Percentiles rank a stretch among this genome's conserved stretches.
Evolutionary conservation across 2,329 filamentous ascomycete species (phyloP).

Genomic region (Talaromyces sp.): DNA sequence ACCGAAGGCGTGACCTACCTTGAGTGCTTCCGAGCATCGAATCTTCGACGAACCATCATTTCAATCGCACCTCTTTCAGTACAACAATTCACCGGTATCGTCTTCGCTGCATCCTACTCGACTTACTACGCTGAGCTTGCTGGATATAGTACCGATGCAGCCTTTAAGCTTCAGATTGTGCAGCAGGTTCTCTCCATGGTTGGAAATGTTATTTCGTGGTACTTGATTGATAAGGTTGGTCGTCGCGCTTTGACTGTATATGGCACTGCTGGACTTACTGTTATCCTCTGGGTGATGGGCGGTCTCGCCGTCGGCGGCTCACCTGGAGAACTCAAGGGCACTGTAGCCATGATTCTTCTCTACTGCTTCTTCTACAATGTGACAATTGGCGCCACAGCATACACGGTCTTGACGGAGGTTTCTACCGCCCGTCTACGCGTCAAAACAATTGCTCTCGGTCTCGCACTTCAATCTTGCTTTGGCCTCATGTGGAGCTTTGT

Average conservation of each 20-base stretch:
- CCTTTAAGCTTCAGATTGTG: slow-evolving; percentile 36
- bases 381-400: slow-evolving; percentile 42
- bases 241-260: slow-evolving; percentile 37
- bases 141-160: slow-evolving; percentile 32
- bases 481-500: slow-evolving; percentile 37
- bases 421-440: slow-evolving; percentile 39
- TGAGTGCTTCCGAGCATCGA: slow-evolving; percentile 41
- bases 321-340: background rate
- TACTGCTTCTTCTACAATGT: slow-evolving; percentile 42
- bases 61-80: slow-evolving; percentile 37
- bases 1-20: slow-evolving; percentile 38
- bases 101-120: slow-evolving; percentile 37
- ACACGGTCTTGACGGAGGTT: slow-evolving; percentile 38
- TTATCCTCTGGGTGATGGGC: slow-evolving; percentile 42
- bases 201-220: slow-evolving; percentile 43
- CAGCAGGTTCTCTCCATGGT: slow-evolving; percentile 38
- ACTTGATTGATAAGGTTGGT: slow-evolving; percentile 38
- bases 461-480: slow-evolving; percentile 32
- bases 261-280: slow-evolving; percentile 32
- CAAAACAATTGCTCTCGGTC: slow-evolving; percentile 42
- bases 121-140: slow-evolving; percentile 46
- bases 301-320: slow-evolving; percentile 27
- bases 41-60: slow-evolving; percentile 42
- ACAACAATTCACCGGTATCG: slow-evolving; percentile 34
- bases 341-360: slow-evolving; percentile 31